Conservation (phyloP, 805 yeast species). For the Vanderwaltozyma polyspora region DNA sequence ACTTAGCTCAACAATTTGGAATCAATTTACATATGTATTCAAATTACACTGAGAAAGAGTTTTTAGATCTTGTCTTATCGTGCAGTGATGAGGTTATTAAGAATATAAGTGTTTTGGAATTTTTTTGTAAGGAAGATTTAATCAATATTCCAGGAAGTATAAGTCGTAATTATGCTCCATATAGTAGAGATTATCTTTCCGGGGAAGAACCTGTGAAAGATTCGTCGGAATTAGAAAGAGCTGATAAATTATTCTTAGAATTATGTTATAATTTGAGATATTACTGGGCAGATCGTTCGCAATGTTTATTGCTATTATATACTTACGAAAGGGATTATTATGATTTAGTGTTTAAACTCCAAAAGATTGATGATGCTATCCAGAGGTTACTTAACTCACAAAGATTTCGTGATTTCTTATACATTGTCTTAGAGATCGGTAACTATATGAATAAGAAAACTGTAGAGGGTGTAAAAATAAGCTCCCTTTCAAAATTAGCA, state of each 20-base stretch:
- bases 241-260: slow-evolving; percentile 61
- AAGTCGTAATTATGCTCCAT: slow-evolving; percentile 51
- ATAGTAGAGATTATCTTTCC: slow-evolving; percentile 38
- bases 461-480: slow-evolving; percentile 60
- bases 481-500: slow-evolving; percentile 56
- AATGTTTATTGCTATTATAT: slow-evolving; percentile 43
- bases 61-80: slow-evolving; percentile 41
- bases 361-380: slow-evolving; percentile 48
- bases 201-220: slow-evolving; percentile 32
- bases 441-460: slow-evolving; percentile 72
- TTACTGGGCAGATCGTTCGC: slow-evolving; percentile 65
- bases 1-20: slow-evolving; percentile 68
- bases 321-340: slow-evolving; percentile 56
- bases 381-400: slow-evolving; percentile 41
- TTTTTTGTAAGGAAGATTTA: slow-evolving; percentile 56
- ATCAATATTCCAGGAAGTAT: slow-evolving; percentile 46
- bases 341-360: slow-evolving; percentile 46
- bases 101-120: slow-evolving; percentile 53
- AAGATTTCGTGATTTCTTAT: slow-evolving; percentile 46
- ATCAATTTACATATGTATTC: slow-evolving; percentile 62
- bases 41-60: slow-evolving; percentile 39
- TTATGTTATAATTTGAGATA: slow-evolving; percentile 54
- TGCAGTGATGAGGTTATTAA: slow-evolving; percentile 48
- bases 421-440: slow-evolving; percentile 61
- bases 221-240: slow-evolving; percentile 47